Evolutionary conservation across 768 basidiomycete species (phyloP), one percentile per base, ranked within the genome.

Genomic region (Calocybe gangraenosa): DNA sequence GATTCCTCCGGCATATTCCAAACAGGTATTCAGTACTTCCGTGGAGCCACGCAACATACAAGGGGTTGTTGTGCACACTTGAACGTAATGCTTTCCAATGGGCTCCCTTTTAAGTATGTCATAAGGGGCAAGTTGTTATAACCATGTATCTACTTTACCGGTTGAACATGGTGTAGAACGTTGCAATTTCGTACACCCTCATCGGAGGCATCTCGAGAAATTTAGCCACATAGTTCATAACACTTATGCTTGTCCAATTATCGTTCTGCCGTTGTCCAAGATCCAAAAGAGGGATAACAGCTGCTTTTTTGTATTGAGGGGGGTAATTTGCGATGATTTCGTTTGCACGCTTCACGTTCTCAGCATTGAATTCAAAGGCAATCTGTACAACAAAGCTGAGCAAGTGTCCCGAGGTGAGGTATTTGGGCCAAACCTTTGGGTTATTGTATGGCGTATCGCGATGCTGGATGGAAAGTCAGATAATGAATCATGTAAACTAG

Each of bases 81-180:
- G 95, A 25, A 99, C 84, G 59, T 98, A 97, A 64, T 97, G 76
- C 56, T 87, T 70, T 20, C 92, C 94, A 44, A 97, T 91, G 4
- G 94, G 95, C 66, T 96, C 93, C 43, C 92, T 93, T 49, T 7
- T 7, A 35, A 35, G 8, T 38, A 40, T 42, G 11, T 2, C 32
- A n/a, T 32, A 20, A 22, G 44, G 37, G 33, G 25, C 7, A 25
- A 31, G 5, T 3, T 40, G 5, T 21, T 5, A 35, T 14, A 6
- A 18, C 34, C 17, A n/a, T 14, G 34, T 7, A 14, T 35, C 5
- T 14, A 7, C 14, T 7, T 58, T 47, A 91, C 91, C 94, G 81
- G 74, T 97, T 99, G 78, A 97, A 98, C 95, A 99, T 98, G 56
- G 96, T 99, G 68, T 99, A 99, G 71, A 99, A 99, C 11, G 92